phyloP scores from a whole-genome alignment of 1,139 yeast species.

The Yamadazyma siamensis region DNA sequence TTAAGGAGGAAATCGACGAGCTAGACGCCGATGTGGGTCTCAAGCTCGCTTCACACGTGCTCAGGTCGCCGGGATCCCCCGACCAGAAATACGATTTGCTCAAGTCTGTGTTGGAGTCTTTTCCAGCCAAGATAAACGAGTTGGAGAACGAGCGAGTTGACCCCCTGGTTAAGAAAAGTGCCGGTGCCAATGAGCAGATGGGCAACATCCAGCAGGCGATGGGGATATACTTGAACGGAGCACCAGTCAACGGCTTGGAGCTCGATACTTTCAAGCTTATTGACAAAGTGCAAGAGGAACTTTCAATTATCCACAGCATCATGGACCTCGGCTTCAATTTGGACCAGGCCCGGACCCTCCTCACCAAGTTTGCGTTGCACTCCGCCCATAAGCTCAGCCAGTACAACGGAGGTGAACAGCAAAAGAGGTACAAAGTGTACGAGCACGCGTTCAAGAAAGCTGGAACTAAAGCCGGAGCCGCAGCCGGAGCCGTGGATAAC shows the following conservation, averaged over 20 bases:
- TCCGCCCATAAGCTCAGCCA: slow-evolving; percentile 33
- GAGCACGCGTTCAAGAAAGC: slow-evolving; percentile 29
- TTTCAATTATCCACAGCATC: slow-evolving; percentile 25
- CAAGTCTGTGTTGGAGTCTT: slow-evolving; percentile 37
- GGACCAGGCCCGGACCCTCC: slow-evolving; percentile 33
- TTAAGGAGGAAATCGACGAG: background rate
- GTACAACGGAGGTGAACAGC: slow-evolving; percentile 36
- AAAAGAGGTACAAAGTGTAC: slow-evolving; percentile 36
- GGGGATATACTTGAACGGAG: slow-evolving; percentile 66
- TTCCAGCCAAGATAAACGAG: slow-evolving; percentile 38
- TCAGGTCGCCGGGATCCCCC: slow-evolving; percentile 13
- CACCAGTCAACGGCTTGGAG: slow-evolving; percentile 41
- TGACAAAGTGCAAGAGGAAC: slow-evolving; percentile 35
- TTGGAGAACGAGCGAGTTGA: slow-evolving; percentile 6
- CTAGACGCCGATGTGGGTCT: slow-evolving; percentile 34
- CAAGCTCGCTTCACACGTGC: slow-evolving; percentile 44
- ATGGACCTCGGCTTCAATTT: slow-evolving; percentile 32
- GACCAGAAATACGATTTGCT: slow-evolving; percentile 27
- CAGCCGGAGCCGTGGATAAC: slow-evolving; percentile 16
- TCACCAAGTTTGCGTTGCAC: slow-evolving; percentile 45
- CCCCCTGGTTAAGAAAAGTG: slow-evolving; percentile 17
- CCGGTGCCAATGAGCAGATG: slow-evolving; percentile 26
- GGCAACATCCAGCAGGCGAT: slow-evolving; percentile 36
- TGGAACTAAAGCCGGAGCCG: no score
- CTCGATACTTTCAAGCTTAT: slow-evolving; percentile 43